These are phyloP conservation scores for Trichophyton simii DNA, from an alignment of 2,329 filamentous ascomycete genomes.

Conservation along the genomic window DNA sequence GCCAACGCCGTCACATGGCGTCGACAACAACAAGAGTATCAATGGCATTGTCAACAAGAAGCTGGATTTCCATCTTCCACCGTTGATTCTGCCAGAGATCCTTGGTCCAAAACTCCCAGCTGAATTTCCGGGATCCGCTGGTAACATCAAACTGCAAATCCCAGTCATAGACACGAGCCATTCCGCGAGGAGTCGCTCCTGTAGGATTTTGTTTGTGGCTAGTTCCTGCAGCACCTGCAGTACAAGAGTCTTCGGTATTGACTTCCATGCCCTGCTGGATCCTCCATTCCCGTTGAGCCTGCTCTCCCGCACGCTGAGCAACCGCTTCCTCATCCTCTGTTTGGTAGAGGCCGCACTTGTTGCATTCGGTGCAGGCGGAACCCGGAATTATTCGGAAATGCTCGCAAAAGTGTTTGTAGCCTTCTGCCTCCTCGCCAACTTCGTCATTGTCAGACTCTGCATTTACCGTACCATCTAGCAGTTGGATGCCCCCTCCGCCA, in stretches of 20 bases:
- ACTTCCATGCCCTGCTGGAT: conserved; percentile 43
- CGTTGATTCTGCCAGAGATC: conserved; percentile 29
- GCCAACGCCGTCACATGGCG: conserved; percentile 1
- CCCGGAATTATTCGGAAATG: conserved; percentile 80
- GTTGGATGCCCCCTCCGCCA: not conserved
- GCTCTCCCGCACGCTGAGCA: conserved; percentile 54
- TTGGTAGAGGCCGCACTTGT: conserved; percentile 59
- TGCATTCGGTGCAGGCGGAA: conserved; percentile 62
- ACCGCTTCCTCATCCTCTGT: conserved; percentile 63
- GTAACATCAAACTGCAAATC: conserved; percentile 16
- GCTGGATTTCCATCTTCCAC: conserved; percentile 33
- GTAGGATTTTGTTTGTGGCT: not conserved
- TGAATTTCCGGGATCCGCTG: conserved; percentile 11
- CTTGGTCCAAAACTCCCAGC: conserved; percentile 24
- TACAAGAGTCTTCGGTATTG: not conserved
- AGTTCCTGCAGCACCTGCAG: not conserved
- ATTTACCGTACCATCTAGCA: conserved; percentile 6
- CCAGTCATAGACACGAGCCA: conserved; percentile 15
- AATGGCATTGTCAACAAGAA: conserved; percentile 29
- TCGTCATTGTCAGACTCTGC: conserved; percentile 8
- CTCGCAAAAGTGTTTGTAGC: conserved; percentile 90
- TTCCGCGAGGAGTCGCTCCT: not conserved
- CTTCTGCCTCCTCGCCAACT: conserved; percentile 44
- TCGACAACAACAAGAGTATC: conserved; percentile 29
- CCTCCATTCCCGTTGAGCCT: conserved; percentile 60